Percentiles rank a stretch among this genome's conserved stretches.
Conservation (phyloP, 2,329 filamentous ascomycete genomes). For the Xenoacremonium recifei region DNA sequence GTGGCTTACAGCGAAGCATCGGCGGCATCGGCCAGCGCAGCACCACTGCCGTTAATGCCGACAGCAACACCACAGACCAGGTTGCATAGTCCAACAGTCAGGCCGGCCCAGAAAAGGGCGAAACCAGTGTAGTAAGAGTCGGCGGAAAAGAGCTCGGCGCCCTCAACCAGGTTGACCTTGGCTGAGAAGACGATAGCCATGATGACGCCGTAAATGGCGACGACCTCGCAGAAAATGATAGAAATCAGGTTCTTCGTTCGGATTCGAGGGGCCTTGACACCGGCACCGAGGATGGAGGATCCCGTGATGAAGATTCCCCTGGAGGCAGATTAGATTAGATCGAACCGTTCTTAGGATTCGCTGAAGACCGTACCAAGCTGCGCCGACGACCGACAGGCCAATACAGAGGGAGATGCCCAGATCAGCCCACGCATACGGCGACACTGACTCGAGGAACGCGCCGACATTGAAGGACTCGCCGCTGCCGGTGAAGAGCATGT, state of each 20-base stretch:
- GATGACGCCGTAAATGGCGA: slow-evolving; percentile 99
- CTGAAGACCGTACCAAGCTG: slow-evolving; percentile 74
- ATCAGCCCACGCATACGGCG: slow-evolving; percentile 90
- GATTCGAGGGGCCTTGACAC: slow-evolving; percentile 94
- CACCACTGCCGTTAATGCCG: slow-evolving; percentile 96
- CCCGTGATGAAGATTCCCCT: slow-evolving; percentile 99
- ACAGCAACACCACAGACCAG: slow-evolving; percentile 94
- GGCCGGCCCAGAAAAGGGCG: slow-evolving; percentile 91
- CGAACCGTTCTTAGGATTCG: neutral
- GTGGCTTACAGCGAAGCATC: slow-evolving; percentile 78
- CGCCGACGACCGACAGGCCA: slow-evolving; percentile 91
- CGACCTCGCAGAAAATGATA: slow-evolving; percentile 99
- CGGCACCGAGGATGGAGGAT: slow-evolving; percentile 93
- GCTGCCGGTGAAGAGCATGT: slow-evolving; percentile 97
- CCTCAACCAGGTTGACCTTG: slow-evolving; percentile 69
- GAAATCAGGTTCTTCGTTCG: slow-evolving; percentile 99
- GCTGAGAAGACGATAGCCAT: slow-evolving; percentile 98
- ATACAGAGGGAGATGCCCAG: slow-evolving; percentile 93
- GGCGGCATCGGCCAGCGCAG: slow-evolving; percentile 91
- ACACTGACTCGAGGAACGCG: slow-evolving; percentile 89
- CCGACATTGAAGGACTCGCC: slow-evolving; percentile 98
- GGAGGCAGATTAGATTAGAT: slow-evolving; percentile 18
- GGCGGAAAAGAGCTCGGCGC: slow-evolving; percentile 66
- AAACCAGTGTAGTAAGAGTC: slow-evolving; percentile 92
- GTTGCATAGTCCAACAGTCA: slow-evolving; percentile 95